Conservation (phyloP, 306 rosid species). For the Cucurbita argyrosperma region DNA sequence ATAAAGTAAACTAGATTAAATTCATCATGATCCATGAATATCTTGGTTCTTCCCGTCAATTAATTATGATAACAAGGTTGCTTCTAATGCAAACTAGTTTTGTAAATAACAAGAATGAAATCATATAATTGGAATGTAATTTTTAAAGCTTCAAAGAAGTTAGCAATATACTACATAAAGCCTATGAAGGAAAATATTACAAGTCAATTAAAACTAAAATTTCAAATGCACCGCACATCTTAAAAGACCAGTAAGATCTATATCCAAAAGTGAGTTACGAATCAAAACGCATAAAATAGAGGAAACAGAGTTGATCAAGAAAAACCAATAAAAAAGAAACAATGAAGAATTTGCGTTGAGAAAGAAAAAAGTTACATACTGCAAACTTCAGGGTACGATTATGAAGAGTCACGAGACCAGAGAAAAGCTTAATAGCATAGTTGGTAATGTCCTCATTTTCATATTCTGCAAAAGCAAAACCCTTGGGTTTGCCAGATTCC, state of each 20-base stretch:
- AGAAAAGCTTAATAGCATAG: slow-evolving; percentile 83
- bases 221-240: neutral
- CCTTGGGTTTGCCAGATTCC: slow-evolving; percentile 62
- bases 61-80: neutral
- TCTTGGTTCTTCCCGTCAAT: neutral
- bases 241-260: neutral
- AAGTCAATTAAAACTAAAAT: neutral
- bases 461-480: slow-evolving; percentile 79
- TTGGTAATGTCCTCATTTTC: slow-evolving; percentile 74
- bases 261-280: neutral
- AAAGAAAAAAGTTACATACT: slow-evolving; percentile 25
- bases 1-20: neutral
- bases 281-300: neutral
- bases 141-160: neutral
- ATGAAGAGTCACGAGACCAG: slow-evolving; percentile 73
- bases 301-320: neutral
- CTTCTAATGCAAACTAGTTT: neutral
- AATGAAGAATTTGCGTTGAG: neutral
- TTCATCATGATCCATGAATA: neutral
- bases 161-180: neutral
- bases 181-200: no score
- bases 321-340: neutral
- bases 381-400: slow-evolving; percentile 77
- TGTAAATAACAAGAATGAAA: neutral
- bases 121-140: neutral